These are phyloP conservation scores for Pezicula neosporulosa DNA, from an alignment of 2,329 filamentous ascomycete species.

Conservation along the genomic window DNA sequence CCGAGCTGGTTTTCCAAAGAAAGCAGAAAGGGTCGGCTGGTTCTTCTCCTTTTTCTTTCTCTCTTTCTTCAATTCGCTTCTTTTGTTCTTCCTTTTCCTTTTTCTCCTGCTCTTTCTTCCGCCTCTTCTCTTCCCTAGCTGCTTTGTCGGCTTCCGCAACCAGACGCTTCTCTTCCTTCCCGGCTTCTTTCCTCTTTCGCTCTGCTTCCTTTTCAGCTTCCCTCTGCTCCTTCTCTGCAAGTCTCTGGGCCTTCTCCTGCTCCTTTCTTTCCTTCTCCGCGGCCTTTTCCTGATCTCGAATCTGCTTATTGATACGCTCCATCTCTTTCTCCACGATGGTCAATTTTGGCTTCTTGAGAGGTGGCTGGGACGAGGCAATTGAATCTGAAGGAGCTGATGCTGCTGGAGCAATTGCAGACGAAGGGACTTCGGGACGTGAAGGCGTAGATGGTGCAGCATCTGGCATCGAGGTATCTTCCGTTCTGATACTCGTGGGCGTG, in stretches of 20 bases:
- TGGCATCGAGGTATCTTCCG: constrained; percentile 14
- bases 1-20: constrained; percentile 17
- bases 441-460: constrained; percentile 16
- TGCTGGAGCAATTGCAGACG: neutral
- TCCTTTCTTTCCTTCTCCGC: constrained; percentile 7
- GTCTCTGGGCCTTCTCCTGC: constrained; percentile 12
- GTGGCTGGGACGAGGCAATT: constrained; percentile 8
- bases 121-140: constrained; percentile 36
- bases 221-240: constrained; percentile 28
- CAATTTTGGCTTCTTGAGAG: constrained; percentile 4
- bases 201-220: constrained; percentile 27
- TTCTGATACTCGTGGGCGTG: constrained; percentile 7
- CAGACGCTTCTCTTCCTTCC: constrained; percentile 37
- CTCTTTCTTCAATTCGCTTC: constrained; percentile 29
- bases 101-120: constrained; percentile 35
- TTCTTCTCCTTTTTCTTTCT: constrained; percentile 43
- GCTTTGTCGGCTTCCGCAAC: constrained; percentile 32
- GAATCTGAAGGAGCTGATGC: constrained; percentile 19
- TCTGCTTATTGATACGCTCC: constrained; percentile 29
- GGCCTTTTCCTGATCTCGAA: constrained; percentile 22
- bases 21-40: constrained; percentile 34
- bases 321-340: constrained; percentile 25
- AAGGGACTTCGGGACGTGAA: constrained; percentile 5
- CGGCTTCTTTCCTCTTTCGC: constrained; percentile 28
- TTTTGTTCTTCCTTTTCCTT: constrained; percentile 26